Conservation (phyloP, 2,329 filamentous ascomycete species). For the Microcyclospora pomicola region DNA sequence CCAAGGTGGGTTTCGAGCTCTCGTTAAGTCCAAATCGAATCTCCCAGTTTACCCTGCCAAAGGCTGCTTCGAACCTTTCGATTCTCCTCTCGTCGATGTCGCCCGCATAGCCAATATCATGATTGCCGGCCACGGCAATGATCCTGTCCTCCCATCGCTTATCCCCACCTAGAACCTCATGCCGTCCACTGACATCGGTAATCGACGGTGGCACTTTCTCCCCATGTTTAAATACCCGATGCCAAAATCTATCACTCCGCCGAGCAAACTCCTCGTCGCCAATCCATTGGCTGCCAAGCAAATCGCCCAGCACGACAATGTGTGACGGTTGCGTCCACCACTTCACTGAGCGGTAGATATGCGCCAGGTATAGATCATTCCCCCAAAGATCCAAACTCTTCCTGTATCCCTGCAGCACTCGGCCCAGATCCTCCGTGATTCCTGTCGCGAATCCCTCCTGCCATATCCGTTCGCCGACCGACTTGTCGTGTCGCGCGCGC, state of each 20-base stretch:
- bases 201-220: slow-evolving; percentile 16
- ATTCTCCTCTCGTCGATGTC: slow-evolving; percentile 69
- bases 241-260: slow-evolving; percentile 37
- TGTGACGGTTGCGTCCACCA: slow-evolving; percentile 84
- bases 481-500: slow-evolving; percentile 2
- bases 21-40: slow-evolving; percentile 46
- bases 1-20: slow-evolving; percentile 10
- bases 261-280: slow-evolving; percentile 66
- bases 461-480: slow-evolving; percentile 2
- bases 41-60: slow-evolving; percentile 85
- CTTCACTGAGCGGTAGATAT: slow-evolving; percentile 70
- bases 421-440: slow-evolving; percentile 47
- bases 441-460: slow-evolving; percentile 6
- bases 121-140: slow-evolving; percentile 87
- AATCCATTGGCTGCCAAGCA: slow-evolving; percentile 94
- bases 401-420: slow-evolving; percentile 50
- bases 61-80: slow-evolving; percentile 66
- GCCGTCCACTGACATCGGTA: slow-evolving; percentile 19
- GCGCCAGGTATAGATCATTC: slow-evolving; percentile 88
- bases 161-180: slow-evolving; percentile 31
- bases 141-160: slow-evolving; percentile 58
- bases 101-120: slow-evolving; percentile 91
- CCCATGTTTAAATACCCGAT: slow-evolving; percentile 13
- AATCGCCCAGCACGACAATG: slow-evolving; percentile 74
- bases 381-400: slow-evolving; percentile 82